Evolutionary conservation across 495 filamentous ascomycete species (phyloP), one percentile per base, ranked within the genome.

Genomic region (Xylaria acuta): DNA sequence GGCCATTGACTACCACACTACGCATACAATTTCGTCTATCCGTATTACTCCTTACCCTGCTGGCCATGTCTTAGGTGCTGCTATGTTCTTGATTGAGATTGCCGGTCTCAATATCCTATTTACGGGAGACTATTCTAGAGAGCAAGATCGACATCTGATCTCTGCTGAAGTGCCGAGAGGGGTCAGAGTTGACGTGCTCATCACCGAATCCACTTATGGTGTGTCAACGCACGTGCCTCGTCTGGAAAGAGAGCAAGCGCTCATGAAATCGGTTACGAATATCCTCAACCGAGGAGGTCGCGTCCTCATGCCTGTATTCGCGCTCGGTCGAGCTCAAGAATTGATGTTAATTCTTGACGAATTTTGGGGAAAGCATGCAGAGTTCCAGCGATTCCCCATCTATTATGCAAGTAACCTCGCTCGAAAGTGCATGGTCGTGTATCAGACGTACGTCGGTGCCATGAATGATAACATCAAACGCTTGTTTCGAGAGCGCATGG

Each of bases 391-490:
- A 71, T 90, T 92, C 25, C 96, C 96, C 22, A 98, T 99, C 67
- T 99, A 98, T 84, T 99, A 98, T 80, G 96, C 96, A 63, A 94
- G 92, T 72, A 97, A 95, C 77, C 87, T 97, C 60, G 96, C 96
- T 1, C 85, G 95, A 73, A 96, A 97, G 80, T 99, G 96, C 79
- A 99, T 99, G 96, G 88, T 97, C 22, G 94, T 99, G 7, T 99
- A 99, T 77, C 95, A 98, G 80, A 99, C 96, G 1, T 98, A 98
- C 77, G 92, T 97, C 71, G 92, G 93, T 66, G 93, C 94, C 34
- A 99, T 99, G 96, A 99, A 99, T 79, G 95, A 97, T 79, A 98
- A 97, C 75, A 98, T 99, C 82, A 97, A 97, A 77, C 88, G 92
- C 3, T 86, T 96, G 9, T 97, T 97, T 83, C 86, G 92, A 25